Conservation (phyloP, 352 stramenopile species). For the Halophytophthora polymorphica region DNA sequence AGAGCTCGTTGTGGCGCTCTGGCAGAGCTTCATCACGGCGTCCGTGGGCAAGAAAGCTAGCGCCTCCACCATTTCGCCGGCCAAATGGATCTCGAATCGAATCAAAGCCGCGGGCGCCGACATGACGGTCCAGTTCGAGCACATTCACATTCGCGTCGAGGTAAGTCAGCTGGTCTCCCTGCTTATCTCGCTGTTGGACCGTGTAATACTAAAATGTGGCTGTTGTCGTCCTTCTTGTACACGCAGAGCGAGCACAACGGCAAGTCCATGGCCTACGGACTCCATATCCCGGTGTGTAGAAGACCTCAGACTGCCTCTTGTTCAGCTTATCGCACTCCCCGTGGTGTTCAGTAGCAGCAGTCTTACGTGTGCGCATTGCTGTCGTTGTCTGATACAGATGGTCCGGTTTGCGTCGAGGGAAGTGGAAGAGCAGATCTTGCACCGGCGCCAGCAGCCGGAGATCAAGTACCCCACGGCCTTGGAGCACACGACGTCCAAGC, state of each 20-base stretch:
- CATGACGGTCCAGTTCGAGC: conserved; percentile 61
- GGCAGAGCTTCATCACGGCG: conserved; percentile 43
- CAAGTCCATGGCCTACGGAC: conserved; percentile 47
- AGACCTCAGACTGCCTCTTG: not conserved
- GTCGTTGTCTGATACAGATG: conserved; percentile 24
- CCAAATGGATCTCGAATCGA: conserved; percentile 58
- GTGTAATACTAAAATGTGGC: not conserved
- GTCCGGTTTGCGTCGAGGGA: conserved; percentile 50
- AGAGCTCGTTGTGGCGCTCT: conserved; percentile 54
- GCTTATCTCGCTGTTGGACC: not conserved
- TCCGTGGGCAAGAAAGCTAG: conserved; percentile 26
- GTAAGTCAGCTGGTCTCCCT: conserved; percentile 12
- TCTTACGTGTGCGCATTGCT: not conserved
- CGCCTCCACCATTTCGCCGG: conserved; percentile 39
- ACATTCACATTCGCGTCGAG: conserved; percentile 68
- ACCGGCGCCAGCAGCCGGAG: conserved; percentile 47
- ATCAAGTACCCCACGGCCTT: conserved; percentile 38
- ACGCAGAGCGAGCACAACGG: conserved; percentile 43
- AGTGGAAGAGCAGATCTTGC: conserved; percentile 57
- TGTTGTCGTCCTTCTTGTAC: not conserved
- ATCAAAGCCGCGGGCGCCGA: conserved; percentile 44
- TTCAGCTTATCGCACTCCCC: not conserved
- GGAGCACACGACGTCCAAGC: conserved; percentile 41
- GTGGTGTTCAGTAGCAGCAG: not conserved
- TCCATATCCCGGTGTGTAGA: conserved; percentile 45